Base-by-base conservation (phyloP, 208 protist genomes). In the Trypanosoma rangeli region DNA sequence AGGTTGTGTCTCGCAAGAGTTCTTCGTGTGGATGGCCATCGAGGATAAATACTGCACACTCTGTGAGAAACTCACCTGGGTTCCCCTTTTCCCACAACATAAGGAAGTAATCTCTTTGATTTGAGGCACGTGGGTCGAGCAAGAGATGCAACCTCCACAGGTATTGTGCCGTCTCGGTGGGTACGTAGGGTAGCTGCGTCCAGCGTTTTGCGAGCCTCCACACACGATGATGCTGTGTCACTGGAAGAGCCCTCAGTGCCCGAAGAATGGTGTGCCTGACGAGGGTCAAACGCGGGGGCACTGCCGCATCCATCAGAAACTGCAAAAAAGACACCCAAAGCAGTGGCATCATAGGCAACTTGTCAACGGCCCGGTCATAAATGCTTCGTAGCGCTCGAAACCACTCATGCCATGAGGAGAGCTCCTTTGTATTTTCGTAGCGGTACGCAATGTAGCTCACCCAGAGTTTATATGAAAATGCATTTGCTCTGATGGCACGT, bases 381-480 rank as follows among this genome's bases (percentile, higher is more conserved):
- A 91, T 64, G 35, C 84, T 78, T 46, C 90, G 83, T 37, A 94
- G 59, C 8, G 69, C 58, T 37, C 85, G 78, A 72, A 93, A 92
- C 82, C 82, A 90, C 50, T 94, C 87, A 58, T 85, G 78, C 22
- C 56, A 18, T 1, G 81, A 71, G 37, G 76, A 67, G 20, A 92
- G 18, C 2, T 68, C 67, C 8, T 31, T 16, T 1, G 86, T 92
- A 7, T 90, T 68, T 1, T 82, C 72, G n/a, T 72, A 63, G 28
- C 90, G 70, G 54, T 86, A 91, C 26, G 63, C 42, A 50, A 94
- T 77, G 57, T 95, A 95, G 29, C 65, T 69, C 64, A 58, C 76
- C 88, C 90, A 95, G 15, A 95, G 74, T 67, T 94, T 95, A 73
- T 92, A 95, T 10, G 90, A 95, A 20, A 81, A 82, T 18, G 84